Evolutionary conservation across 1,284 basidiomycete genomes (phyloP), one percentile per base, ranked within the genome.

Genomic region (Puccinia triticina): DNA sequence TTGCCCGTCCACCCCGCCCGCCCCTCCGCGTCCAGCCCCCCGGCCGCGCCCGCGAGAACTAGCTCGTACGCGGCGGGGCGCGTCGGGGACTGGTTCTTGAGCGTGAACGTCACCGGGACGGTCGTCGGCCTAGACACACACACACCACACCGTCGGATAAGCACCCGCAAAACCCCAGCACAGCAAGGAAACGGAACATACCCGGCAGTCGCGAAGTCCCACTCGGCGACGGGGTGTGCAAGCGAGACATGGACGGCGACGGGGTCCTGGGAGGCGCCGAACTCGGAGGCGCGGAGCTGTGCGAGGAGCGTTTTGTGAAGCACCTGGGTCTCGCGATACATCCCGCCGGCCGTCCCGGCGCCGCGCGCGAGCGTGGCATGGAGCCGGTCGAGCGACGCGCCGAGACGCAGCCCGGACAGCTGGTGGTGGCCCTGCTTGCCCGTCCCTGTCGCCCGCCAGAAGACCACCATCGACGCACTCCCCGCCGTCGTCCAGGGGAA

Each of bases 291-390:
- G 69, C 90, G 88, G 40, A 96, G 90, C 5, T 91, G 90, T 46
- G 90, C 89, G 69, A 94, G 86, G 43, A 96, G 88, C 67, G 91
- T 90, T 83, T 88, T 87, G 85, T 91, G 91, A 86, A 94, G 91
- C 74, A 92, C 89, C 82, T 90, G 91, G 5, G 94, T 95, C 88
- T 96, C 94, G 26, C 93, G 93, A 86, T 94, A 97, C 90, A 96
- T 93, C 83, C 91, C 85, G 1, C 94, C 83, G 92, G 90, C 85
- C 90, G 92, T 88, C 29, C 89, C 89, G 86, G 93, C 93, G n/a
- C 89, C 89, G 64, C 87, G 89, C 85, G 91, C 90, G 5, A 90
- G 89, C 21, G 89, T 89, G 57, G 90, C 89, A 12, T 92, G 89
- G 59, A 89, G 85, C 3, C 87, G 57, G n/a, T 87, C 87, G 53